These are phyloP conservation scores for Fusarium pseudocircinatum DNA, from an alignment of 2,329 filamentous ascomycete genomes.

Conservation along the genomic window DNA sequence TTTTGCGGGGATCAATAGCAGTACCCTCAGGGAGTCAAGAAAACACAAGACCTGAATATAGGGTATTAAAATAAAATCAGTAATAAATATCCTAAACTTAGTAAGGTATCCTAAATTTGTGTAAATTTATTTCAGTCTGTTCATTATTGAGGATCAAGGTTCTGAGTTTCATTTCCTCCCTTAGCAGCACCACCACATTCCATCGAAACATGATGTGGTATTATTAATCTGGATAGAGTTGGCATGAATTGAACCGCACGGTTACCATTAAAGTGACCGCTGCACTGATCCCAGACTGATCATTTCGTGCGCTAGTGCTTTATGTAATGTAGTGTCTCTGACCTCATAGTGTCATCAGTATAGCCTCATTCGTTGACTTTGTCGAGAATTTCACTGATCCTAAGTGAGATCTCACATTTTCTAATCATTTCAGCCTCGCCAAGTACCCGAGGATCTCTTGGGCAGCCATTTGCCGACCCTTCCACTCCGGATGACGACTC, in stretches of 20 bases:
- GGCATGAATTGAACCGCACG: too few relatives aligned
- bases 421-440: background rate
- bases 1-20: background rate
- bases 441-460: background rate
- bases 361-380: background rate
- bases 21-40: too few relatives aligned
- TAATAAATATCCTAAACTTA: too few relatives aligned
- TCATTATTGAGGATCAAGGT: too few relatives aligned
- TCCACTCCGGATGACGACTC: background rate
- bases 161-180: too few relatives aligned
- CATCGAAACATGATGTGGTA: accelerated
- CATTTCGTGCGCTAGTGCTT: background rate
- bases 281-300: background rate
- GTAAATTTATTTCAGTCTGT: too few relatives aligned
- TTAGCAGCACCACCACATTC: background rate
- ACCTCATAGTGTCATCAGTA: background rate
- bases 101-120: too few relatives aligned
- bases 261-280: background rate
- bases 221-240: accelerated
- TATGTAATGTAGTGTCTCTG: background rate
- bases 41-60: too few relatives aligned
- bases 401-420: too few relatives aligned
- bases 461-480: background rate
- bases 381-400: too few relatives aligned
- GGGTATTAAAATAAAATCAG: too few relatives aligned